Conservation (phyloP, 1,284 basidiomycete species). For the Rhizoctonia solani region DNA sequence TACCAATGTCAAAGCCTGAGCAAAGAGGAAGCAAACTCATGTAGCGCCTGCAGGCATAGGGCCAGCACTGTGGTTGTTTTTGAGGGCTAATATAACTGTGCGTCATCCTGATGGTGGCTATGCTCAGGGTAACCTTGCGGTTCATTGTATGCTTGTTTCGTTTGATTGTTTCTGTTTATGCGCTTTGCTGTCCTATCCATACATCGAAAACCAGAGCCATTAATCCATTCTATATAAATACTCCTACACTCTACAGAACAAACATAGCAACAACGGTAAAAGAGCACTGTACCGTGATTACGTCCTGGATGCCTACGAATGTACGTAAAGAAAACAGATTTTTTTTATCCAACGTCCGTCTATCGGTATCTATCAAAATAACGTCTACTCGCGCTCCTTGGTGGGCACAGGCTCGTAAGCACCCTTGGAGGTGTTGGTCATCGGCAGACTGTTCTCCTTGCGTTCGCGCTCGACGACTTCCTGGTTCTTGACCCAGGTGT, state of each 20-base stretch:
- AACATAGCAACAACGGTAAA: not conserved
- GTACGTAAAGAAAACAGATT: not conserved
- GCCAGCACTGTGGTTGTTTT: too few relatives aligned
- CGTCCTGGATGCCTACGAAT: not conserved
- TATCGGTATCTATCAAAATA: not conserved
- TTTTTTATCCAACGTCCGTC: too few relatives aligned
- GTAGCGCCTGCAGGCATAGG: too few relatives aligned
- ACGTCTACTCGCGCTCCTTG: slow-evolving; percentile 51
- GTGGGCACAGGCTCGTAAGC: slow-evolving; percentile 55
- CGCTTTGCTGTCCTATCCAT: too few relatives aligned
- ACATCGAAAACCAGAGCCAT: too few relatives aligned
- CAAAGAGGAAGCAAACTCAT: too few relatives aligned
- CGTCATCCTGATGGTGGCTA: too few relatives aligned
- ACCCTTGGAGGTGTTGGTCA: slow-evolving; percentile 23
- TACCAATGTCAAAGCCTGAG: too few relatives aligned
- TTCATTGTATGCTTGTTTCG: too few relatives aligned
- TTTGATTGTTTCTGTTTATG: too few relatives aligned
- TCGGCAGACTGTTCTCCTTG: slow-evolving; percentile 27
- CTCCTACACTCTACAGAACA: not conserved
- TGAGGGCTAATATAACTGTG: too few relatives aligned
- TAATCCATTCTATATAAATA: slow-evolving; percentile 8
- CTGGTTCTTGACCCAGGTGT: slow-evolving; percentile 81
- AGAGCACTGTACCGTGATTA: not conserved
- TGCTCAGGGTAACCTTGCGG: too few relatives aligned
- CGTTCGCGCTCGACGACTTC: slow-evolving; percentile 48